Base-by-base conservation (phyloP, 352 stramenopile genomes). In the Pythium pectinolyticum region DNA sequence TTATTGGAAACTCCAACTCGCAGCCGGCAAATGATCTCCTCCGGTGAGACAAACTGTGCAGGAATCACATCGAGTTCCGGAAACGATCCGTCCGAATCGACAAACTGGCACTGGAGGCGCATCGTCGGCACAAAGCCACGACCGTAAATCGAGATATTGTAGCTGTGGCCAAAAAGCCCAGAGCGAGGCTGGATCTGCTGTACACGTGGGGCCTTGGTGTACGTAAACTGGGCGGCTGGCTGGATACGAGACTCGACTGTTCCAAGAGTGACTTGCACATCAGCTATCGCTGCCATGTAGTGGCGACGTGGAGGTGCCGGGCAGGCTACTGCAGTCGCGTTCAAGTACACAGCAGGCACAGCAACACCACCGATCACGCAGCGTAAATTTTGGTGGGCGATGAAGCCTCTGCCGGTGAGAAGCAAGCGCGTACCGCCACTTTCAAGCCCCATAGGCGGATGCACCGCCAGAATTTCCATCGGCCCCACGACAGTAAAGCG, bases 341-440 rank as follows among this genome's bases (percentile, higher is more conserved):
- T 72, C 1, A 70, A 24, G 14, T 46, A 69, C 12, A 60, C 20
- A 3, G 63, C 63, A 27, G 69, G 57, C 19, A 70, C 60, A 2
- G 27, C 47, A 17, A 48, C 30, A 6, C 37, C 32, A 12, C 41
- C 64, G 45, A 75, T 49, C 9, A 54, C 19, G 35, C 69, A 75
- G 5, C 19, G 12, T 0, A 72, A 28, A n/a, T 72, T 52, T 20
- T 41, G 47, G 45, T 72, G 65, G 20, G 31, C 5, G n/a, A 65
- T 35, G 43, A 74, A 72, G 10, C 57, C 58, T 46, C 46, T 61
- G 20, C 63, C 66, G 10, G 8, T 41, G 34, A 73, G 25, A 3
- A 51, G 7, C 3, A 73, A 24, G 2, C 8, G 14, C 15, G 63
- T 64, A 19, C 53, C 63, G 3, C 67, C 67, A 17, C 17, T 45